Evolutionary conservation across 78 protist species (phyloP).

Genomic region (Tieghemostelium lacteum): DNA sequence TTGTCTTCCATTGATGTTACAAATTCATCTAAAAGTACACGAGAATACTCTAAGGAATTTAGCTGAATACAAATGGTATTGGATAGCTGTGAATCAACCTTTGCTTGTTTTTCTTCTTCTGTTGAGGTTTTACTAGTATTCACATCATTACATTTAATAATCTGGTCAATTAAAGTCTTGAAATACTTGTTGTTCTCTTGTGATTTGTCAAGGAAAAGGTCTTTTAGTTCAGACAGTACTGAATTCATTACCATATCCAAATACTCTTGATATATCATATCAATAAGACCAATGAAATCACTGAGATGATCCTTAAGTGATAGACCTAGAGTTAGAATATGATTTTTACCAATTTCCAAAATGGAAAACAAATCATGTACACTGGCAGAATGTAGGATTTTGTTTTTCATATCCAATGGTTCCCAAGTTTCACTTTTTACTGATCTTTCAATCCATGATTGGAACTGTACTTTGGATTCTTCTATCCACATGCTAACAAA

Average conservation of each 20-base stretch:
- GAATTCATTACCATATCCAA: constrained; percentile 8
- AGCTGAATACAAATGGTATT: constrained; percentile 22
- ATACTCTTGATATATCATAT: constrained; percentile 5
- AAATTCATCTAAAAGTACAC: constrained; percentile 42
- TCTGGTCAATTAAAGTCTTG: background rate
- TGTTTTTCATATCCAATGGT: constrained; percentile 34
- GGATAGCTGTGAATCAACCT: background rate
- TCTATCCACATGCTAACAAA: constrained; percentile 27
- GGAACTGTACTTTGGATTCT: constrained; percentile 17
- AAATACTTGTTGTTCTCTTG: background rate
- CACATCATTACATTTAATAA: too few relatives aligned
- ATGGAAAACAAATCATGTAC: constrained; percentile 36
- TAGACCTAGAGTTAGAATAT: constrained; percentile 9
- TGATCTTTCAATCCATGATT: constrained; percentile 18
- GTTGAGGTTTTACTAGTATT: background rate
- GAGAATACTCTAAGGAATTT: constrained; percentile 37
- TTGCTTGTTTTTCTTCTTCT: background rate
- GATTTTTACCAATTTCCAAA: constrained; percentile 71
- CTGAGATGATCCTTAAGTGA: background rate
- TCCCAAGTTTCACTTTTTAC: constrained; percentile 26
- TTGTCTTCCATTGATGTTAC: background rate
- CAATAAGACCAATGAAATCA: constrained; percentile 2
- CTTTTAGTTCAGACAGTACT: constrained; percentile 7
- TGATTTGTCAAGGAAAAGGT: constrained; percentile 9
- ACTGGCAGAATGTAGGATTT: constrained; percentile 35